Base-by-base conservation (phyloP, 768 basidiomycete genomes). In the Mycena latifolia region DNA sequence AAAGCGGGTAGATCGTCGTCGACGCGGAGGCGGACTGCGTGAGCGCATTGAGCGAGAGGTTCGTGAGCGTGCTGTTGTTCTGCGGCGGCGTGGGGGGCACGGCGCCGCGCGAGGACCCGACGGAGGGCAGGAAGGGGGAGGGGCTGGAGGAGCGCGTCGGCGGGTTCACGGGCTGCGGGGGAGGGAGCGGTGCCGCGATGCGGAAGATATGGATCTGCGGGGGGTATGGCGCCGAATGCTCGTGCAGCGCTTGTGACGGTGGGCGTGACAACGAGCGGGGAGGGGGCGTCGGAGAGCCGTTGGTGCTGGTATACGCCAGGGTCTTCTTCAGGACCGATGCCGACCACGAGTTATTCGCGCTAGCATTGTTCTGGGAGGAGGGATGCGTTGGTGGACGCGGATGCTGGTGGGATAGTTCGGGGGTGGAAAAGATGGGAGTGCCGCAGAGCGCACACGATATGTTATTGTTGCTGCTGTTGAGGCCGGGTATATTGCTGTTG, bases 361-460 rank as follows among this genome's bases (percentile, higher is more conserved):
- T 71, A 22, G 79, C 79, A 29, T 71, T 69, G 46, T 74, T 52
- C 28, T 77, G 66, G 61, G 14, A 35, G n/a, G 74, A 71, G 63
- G 84, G 77, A 65, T 82, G 74, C 8, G 77, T 73, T 1, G 82
- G 77, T 24, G 78, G 73, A 15, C 75, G 68, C 8, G 55, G 54
- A 43, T 73, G 72, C 27, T 72, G 76, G 68, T 63, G 77, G 59
- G 43, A 71, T 48, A 41, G 37, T 55, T 79, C 73, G 52, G 72
- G 28, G 69, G 76, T 63, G 35, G 85, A 77, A 76, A 88, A 81
- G 67, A 91, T 81, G 56, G 79, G 81, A 71, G 77, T 81, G 27
- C 92, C 95, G 69, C 95, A 96, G 31, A 98, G 86, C 5, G 92
- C 91, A 75, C 95, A 97, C 8, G 85, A 83, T 39, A 95, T 82